Evolutionary conservation across 306 rosid genomes (phyloP).

Genomic region (Myrica gale): DNA sequence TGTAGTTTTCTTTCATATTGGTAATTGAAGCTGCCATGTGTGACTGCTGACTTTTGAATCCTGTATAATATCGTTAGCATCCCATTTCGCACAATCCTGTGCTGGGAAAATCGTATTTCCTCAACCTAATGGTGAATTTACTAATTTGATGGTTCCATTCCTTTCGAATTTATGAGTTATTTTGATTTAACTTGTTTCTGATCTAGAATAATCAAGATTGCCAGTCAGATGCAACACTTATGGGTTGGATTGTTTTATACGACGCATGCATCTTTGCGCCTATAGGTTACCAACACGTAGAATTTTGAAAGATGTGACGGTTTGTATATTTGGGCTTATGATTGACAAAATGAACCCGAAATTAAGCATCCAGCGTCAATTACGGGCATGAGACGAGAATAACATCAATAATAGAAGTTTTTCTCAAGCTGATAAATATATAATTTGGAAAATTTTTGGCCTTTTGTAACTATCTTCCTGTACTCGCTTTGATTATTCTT

Average conservation of each 20-base stretch:
- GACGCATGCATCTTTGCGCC: not conserved
- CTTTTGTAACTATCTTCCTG: not conserved
- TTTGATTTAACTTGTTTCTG: not conserved
- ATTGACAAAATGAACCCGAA: slow-evolving; percentile 13
- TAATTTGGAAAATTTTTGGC: not conserved
- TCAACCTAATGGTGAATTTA: slow-evolving; percentile 12
- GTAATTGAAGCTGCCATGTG: slow-evolving; percentile 18
- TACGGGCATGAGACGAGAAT: slow-evolving; percentile 9
- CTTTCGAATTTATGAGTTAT: not conserved
- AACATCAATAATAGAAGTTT: not conserved
- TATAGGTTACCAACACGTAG: not conserved
- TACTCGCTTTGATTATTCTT: not conserved
- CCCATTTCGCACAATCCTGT: not conserved
- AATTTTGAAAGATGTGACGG: not conserved
- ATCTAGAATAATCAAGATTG: not conserved
- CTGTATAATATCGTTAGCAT: not conserved
- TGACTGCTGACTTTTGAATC: slow-evolving; percentile 18
- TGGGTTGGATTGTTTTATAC: not conserved
- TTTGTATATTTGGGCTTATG: not conserved
- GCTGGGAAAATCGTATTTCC: slow-evolving; percentile 6
- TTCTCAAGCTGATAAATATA: not conserved
- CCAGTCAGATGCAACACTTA: not conserved
- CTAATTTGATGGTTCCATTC: not conserved
- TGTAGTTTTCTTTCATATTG: not conserved
- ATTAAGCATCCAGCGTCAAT: slow-evolving; percentile 9